phyloP scores from a whole-genome alignment of 306 rosid species.

The Luffa acutangula region DNA sequence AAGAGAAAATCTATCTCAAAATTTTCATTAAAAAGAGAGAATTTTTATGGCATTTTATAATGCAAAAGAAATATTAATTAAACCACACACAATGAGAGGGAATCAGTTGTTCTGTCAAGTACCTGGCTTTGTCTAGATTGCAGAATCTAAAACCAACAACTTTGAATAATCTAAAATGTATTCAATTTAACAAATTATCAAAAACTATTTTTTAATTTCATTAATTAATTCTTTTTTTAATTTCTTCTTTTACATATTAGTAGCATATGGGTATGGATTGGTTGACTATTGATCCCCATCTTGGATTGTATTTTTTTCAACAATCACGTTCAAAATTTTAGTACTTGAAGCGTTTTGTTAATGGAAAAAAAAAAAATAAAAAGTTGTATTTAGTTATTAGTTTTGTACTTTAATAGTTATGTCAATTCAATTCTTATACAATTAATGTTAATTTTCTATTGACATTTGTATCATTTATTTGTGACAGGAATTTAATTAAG shows the following conservation, averaged over 20 bases:
- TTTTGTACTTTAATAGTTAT: too few species aligned
- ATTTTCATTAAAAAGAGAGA: neutral
- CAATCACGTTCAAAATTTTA: neutral
- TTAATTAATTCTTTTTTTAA: neutral
- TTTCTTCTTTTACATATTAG: neutral
- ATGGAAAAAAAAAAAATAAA: too few species aligned
- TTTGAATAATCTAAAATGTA: neutral
- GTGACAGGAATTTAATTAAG: too few species aligned
- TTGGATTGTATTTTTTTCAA: neutral
- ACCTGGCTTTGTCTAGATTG: conserved; percentile 6
- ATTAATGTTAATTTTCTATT: too few species aligned
- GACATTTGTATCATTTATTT: too few species aligned
- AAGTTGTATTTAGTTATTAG: too few species aligned
- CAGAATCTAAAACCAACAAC: neutral
- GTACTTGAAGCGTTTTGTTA: too few species aligned
- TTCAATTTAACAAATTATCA: neutral
- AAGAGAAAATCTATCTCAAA: neutral
- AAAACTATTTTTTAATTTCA: neutral
- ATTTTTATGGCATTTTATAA: neutral
- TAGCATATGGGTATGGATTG: neutral
- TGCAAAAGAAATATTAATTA: neutral
- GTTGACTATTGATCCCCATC: neutral
- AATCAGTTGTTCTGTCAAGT: conserved; percentile 5
- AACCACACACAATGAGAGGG: neutral
- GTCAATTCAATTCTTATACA: too few species aligned